These are phyloP conservation scores for Choanephora cucurbitarum DNA, from an alignment of 371 early-diverging fungal species.

Conservation along the genomic window DNA sequence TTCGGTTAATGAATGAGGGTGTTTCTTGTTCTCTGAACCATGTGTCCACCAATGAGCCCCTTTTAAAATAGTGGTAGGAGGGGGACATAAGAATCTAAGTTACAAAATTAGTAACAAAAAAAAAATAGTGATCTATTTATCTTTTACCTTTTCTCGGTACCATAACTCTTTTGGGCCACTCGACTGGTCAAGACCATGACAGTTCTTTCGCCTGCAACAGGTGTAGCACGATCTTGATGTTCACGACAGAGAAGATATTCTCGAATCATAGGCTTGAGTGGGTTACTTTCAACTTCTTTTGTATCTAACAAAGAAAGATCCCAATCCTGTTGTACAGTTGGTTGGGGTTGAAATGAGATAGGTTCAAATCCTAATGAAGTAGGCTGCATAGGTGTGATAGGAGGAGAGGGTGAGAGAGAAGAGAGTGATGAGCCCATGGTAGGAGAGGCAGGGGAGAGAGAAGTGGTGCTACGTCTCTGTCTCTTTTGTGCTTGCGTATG, in stretches of 20 bases:
- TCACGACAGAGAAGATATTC: conserved; percentile 42
- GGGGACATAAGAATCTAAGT: conserved; percentile 74
- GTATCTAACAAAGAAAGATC: conserved; percentile 8
- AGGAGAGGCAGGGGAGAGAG: conserved; percentile 20
- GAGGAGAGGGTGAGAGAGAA: conserved; percentile 38
- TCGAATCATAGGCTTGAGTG: conserved; percentile 45
- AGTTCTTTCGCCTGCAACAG: conserved; percentile 71
- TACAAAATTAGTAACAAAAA: conserved; percentile 6
- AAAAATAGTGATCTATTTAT: conserved; percentile 2
- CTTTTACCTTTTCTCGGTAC: conserved; percentile 76
- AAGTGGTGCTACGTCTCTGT: conserved; percentile 23
- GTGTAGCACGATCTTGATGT: conserved; percentile 56
- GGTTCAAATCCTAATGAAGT: conserved; percentile 28
- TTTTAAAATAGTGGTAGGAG: conserved; percentile 76
- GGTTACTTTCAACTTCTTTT: conserved; percentile 10
- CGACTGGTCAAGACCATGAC: conserved; percentile 75
- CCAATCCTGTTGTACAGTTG: conserved; percentile 4
- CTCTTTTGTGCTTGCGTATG: conserved; percentile 20
- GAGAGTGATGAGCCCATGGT: conserved; percentile 22
- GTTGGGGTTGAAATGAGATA: conserved; percentile 9
- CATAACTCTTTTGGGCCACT: conserved; percentile 86
- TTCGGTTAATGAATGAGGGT: conserved; percentile 11
- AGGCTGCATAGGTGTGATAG: conserved; percentile 37
- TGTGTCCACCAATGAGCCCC: conserved; percentile 69
- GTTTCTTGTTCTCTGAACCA: conserved; percentile 14